These are phyloP conservation scores for Mycena sp. DNA, from an alignment of 1,284 basidiomycete species.

Conservation along the genomic window DNA sequence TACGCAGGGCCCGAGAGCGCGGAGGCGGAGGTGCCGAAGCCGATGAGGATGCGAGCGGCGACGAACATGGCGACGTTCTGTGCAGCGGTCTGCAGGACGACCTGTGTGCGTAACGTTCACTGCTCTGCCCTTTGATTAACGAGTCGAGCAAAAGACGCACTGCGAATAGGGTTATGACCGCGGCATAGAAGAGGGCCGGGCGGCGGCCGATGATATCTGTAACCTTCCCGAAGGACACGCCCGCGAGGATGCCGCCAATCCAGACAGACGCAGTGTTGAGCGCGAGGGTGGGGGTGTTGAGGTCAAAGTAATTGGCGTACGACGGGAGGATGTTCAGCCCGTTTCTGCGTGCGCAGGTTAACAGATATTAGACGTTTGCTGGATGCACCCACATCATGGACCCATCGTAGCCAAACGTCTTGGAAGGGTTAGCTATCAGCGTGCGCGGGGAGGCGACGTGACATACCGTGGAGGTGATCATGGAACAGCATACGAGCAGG, in stretches of 20 bases:
- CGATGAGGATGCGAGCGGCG: conserved; percentile 29
- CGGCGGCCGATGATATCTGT: conserved; percentile 31
- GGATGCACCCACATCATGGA: conserved; percentile 33
- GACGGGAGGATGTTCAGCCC: conserved; percentile 35
- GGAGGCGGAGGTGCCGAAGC: conserved; percentile 33
- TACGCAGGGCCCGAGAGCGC: conserved; percentile 35
- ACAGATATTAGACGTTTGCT: not conserved
- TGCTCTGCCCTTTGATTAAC: no score
- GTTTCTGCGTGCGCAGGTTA: conserved; percentile 19
- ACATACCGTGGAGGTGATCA: conserved; percentile 34
- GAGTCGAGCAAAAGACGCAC: not conserved
- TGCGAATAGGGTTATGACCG: conserved; percentile 28
- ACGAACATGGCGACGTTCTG: conserved; percentile 36
- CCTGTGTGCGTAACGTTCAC: no score
- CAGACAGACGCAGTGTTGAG: conserved; percentile 36
- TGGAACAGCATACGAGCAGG: conserved; percentile 31
- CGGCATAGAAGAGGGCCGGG: conserved; percentile 28
- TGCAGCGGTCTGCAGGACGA: conserved; percentile 32
- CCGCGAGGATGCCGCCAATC: conserved; percentile 36
- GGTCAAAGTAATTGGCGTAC: conserved; percentile 32
- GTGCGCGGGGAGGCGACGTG: not conserved
- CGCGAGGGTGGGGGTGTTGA: conserved; percentile 11
- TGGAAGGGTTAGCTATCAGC: not conserved
- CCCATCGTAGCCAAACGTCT: conserved; percentile 37
- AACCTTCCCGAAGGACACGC: conserved; percentile 32